Conservation (phyloP, 805 yeast genomes). For the Lachancea sp. region DNA sequence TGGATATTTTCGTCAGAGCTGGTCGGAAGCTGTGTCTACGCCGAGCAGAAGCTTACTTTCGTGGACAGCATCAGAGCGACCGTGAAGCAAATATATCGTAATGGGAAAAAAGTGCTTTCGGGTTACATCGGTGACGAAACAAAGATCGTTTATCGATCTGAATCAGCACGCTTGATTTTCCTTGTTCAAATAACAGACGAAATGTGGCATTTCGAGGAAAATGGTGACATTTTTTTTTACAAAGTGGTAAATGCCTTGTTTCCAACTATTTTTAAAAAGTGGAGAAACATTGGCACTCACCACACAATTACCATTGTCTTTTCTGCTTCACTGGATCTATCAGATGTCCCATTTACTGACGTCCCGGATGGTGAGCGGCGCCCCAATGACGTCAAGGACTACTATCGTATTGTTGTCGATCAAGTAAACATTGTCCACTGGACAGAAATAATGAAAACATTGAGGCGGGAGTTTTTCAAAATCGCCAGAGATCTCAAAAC, state of each 20-base stretch:
- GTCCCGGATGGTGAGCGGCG: conserved; percentile 61
- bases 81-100: conserved; percentile 53
- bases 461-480: conserved; percentile 76
- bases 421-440: conserved; percentile 84
- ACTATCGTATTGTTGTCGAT: conserved; percentile 89
- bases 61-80: conserved; percentile 56
- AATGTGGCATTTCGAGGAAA: conserved; percentile 98
- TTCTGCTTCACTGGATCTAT: conserved; percentile 62
- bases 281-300: conserved; percentile 83
- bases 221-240: conserved; percentile 90
- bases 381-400: conserved; percentile 63
- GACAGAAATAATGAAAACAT: conserved; percentile 85
- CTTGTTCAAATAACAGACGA: conserved; percentile 86
- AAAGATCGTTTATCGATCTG: conserved; percentile 80
- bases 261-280: conserved; percentile 79
- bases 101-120: conserved; percentile 65
- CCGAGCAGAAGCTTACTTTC: conserved; percentile 58
- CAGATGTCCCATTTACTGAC: conserved; percentile 45
- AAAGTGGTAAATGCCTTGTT: conserved; percentile 86
- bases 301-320: conserved; percentile 90
- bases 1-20: conserved; percentile 70
- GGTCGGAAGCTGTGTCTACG: conserved; percentile 57
- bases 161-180: conserved; percentile 76
- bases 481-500: conserved; percentile 69
- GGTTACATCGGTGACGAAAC: conserved; percentile 72